phyloP scores from a whole-genome alignment of 192 early-diverging fungal species.

The Dissophora globulifera region DNA sequence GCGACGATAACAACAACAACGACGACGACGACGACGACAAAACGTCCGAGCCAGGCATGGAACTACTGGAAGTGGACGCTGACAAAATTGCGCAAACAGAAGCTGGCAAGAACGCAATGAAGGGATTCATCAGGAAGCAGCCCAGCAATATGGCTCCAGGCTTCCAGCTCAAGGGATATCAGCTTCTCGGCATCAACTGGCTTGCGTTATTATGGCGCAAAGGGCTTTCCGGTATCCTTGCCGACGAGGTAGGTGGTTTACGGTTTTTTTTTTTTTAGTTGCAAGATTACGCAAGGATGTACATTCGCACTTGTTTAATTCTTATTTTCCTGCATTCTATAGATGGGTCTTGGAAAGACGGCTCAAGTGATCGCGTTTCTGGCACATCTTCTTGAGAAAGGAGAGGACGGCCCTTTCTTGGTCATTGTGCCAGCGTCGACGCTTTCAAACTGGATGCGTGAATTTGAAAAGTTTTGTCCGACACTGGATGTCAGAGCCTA shows the following conservation, averaged over 20 bases:
- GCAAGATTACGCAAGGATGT: no score
- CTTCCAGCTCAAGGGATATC: constrained; percentile 82
- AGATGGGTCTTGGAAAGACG: constrained; percentile 96
- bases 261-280: no score
- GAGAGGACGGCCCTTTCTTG: constrained; percentile 72
- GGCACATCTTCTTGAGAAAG: constrained; percentile 62
- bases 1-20: constrained; percentile 23
- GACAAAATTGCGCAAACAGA: constrained; percentile 19
- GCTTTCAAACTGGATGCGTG: constrained; percentile 91
- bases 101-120: constrained; percentile 35
- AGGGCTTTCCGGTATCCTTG: constrained; percentile 79
- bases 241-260: constrained; percentile 64
- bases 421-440: constrained; percentile 91
- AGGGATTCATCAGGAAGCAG: constrained; percentile 65
- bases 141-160: constrained; percentile 66
- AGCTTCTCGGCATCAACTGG: constrained; percentile 91
- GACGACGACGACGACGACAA: constrained; percentile 46
- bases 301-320: no score
- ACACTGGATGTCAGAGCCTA: constrained; percentile 66
- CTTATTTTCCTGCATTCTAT: no score
- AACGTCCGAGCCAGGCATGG: constrained; percentile 56
- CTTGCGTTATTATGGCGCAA: constrained; percentile 77
- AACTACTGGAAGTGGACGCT: constrained; percentile 46
- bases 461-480: constrained; percentile 79
- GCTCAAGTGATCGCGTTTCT: constrained; percentile 90